These are phyloP conservation scores for Megacollybia platyphylla DNA, from an alignment of 1,284 basidiomycete species.

Conservation along the genomic window DNA sequence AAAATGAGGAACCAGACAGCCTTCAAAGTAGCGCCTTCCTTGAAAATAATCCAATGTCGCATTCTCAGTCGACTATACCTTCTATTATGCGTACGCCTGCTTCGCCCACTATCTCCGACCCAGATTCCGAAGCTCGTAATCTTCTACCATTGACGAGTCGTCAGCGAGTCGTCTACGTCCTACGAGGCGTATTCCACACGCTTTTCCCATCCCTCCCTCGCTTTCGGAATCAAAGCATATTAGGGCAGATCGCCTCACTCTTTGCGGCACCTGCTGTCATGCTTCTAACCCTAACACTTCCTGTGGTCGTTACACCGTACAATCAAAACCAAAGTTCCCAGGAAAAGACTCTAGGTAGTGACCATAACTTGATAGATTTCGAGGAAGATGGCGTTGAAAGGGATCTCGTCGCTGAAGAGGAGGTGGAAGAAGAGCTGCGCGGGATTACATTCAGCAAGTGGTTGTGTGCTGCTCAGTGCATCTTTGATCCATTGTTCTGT, in stretches of 20 bases:
- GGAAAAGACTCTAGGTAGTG: slow-evolving; percentile 29
- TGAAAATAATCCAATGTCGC: slow-evolving; percentile 9
- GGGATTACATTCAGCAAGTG: slow-evolving; percentile 67
- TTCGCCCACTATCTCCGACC: slow-evolving; percentile 28
- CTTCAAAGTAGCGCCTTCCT: slow-evolving; percentile 8
- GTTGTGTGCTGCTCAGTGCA: slow-evolving; percentile 72
- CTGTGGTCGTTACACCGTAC: slow-evolving; percentile 72
- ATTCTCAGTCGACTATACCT: slow-evolving; percentile 24
- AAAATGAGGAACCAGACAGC: slow-evolving; percentile 15
- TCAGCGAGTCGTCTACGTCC: slow-evolving; percentile 24
- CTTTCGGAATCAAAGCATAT: slow-evolving; percentile 58
- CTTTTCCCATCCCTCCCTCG: slow-evolving; percentile 83
- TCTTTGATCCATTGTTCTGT: slow-evolving; percentile 69
- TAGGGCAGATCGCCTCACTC: slow-evolving; percentile 66
- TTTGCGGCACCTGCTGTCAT: slow-evolving; percentile 84
- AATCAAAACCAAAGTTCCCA: slow-evolving; percentile 21
- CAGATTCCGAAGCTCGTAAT: slow-evolving; percentile 28
- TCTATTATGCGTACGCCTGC: slow-evolving; percentile 45
- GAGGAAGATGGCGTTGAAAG: slow-evolving; percentile 60
- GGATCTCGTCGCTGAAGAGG: slow-evolving; percentile 51
- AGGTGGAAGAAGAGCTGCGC: slow-evolving; percentile 49
- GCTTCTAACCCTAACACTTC: slow-evolving; percentile 78
- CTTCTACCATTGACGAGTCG: slow-evolving; percentile 21
- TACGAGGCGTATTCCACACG: slow-evolving; percentile 36
- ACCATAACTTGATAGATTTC: slow-evolving; percentile 44